Evolutionary conservation across 768 basidiomycete species (phyloP).

Genomic region (Rhodotorula babjevae): DNA sequence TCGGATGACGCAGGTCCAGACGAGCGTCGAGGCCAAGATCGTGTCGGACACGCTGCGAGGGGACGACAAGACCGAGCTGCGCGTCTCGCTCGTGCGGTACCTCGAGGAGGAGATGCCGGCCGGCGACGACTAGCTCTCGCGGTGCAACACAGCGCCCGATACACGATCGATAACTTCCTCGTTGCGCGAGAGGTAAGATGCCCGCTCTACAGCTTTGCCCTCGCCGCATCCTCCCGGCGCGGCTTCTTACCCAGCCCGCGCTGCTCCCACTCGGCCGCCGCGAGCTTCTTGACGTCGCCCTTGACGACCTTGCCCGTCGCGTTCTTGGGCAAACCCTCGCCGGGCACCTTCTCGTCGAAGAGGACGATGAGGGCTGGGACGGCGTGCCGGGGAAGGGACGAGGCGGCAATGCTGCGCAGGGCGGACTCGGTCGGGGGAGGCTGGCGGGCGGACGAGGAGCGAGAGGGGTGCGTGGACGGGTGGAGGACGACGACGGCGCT

Average conservation of each 20-base stretch:
- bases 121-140: constrained; percentile 35
- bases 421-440: constrained; percentile 9
- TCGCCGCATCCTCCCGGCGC: no score
- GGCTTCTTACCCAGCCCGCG: constrained; percentile 2
- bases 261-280: constrained; percentile 18
- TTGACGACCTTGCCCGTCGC: constrained; percentile 42
- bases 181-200: no score
- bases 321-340: constrained; percentile 18
- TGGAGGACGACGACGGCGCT: constrained; percentile 15
- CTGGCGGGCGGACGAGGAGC: neutral
- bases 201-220: neutral
- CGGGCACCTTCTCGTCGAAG: neutral
- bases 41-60: constrained; percentile 84
- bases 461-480: neutral
- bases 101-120: constrained; percentile 73
- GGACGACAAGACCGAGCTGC: constrained; percentile 88
- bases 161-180: no score
- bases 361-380: constrained; percentile 37
- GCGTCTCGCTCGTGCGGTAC: constrained; percentile 82
- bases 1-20: constrained; percentile 96
- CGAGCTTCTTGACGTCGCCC: constrained; percentile 15
- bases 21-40: constrained; percentile 87
- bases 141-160: no score
- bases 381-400: constrained; percentile 31
- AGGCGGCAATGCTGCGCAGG: constrained; percentile 17